Conservation (phyloP, 306 rosid species). For the Quercus gilva region DNA sequence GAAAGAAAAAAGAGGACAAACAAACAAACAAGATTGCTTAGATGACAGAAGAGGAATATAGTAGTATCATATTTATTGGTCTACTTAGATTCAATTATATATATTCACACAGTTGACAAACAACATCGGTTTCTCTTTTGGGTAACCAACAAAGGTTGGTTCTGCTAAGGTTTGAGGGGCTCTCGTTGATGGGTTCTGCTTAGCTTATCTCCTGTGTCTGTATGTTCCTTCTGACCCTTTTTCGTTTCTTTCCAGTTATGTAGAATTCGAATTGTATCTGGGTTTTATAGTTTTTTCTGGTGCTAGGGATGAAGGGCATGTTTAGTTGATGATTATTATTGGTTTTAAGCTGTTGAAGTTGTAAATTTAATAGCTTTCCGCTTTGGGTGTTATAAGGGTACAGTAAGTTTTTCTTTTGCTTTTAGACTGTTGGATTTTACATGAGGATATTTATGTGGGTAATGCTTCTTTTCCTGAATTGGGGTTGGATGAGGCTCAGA, state of each 20-base stretch:
- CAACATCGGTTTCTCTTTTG: background rate
- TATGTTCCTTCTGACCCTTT: slow-evolving; percentile 2
- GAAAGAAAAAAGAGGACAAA: background rate
- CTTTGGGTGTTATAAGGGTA: background rate
- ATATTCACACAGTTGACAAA: background rate
- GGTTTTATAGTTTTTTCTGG: slow-evolving; percentile 1
- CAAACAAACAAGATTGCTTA: background rate
- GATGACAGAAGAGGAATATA: background rate
- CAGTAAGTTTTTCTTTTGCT: background rate
- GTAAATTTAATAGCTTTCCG: background rate
- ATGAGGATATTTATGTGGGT: background rate
- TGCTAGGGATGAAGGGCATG: background rate
- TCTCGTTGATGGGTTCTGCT: slow-evolving; percentile 7
- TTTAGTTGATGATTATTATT: background rate
- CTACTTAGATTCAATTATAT: too few relatives aligned
- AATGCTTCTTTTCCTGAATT: background rate
- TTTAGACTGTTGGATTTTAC: background rate
- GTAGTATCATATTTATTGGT: too few relatives aligned
- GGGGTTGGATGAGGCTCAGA: background rate
- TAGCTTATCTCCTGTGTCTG: slow-evolving; percentile 2
- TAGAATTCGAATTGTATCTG: background rate
- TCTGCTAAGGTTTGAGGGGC: background rate
- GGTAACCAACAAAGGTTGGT: slow-evolving; percentile 3
- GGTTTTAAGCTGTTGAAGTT: too few relatives aligned
- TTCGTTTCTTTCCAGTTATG: background rate